Base-by-base conservation (phyloP, 2,329 filamentous ascomycete genomes). In the Emericellopsis atlantica region DNA sequence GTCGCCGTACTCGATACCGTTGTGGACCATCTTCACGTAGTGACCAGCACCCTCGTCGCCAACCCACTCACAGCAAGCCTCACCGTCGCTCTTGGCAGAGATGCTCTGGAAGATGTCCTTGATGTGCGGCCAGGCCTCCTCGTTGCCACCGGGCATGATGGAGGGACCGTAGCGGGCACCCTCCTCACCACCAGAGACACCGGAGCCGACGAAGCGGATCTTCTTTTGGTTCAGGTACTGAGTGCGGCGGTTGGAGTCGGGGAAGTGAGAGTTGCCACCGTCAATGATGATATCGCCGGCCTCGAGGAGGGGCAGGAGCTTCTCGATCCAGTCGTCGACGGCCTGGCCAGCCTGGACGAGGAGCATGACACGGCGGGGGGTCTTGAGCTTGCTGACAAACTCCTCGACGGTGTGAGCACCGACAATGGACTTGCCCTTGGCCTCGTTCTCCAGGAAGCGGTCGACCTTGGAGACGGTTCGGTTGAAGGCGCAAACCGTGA, bases 21-120 rank as follows among this genome's bases (percentile, higher is more conserved):
- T 98, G 83, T 98, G 92, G 49, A 98, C 92, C 92, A 98, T 98
- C 85, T 98, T 98, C 75, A 98, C 90, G 76, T 95, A 98, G 81
- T 98, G 92, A 56, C 92, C 92, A 70, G 92, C 86, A 79, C 92
- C 92, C 68, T 96, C 88, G 70, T 96, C 92, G 72, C 92, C 92
- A 57, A 98, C 92, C 92, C 92, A 98, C 70, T 98, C 92, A 63
- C 92, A 98, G 81, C 92, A 98, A 51, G 92, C 72, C 77, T 98
- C 92, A 57, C 81, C 82, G 59, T 95, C 90, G 66, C 85, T 93
- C 81, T 98, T 96, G 66, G 92, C 92, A 49, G 92, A 78, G 62
- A 98, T 95, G 72, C 79, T 79, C 74, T 98, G 92, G 77, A 98
- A 94, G 60, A 98, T 85, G 58, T 96, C 89, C 81, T 98, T 96